Base-by-base conservation (phyloP, 2,329 filamentous ascomycete species). In the Fusarium sp. region DNA sequence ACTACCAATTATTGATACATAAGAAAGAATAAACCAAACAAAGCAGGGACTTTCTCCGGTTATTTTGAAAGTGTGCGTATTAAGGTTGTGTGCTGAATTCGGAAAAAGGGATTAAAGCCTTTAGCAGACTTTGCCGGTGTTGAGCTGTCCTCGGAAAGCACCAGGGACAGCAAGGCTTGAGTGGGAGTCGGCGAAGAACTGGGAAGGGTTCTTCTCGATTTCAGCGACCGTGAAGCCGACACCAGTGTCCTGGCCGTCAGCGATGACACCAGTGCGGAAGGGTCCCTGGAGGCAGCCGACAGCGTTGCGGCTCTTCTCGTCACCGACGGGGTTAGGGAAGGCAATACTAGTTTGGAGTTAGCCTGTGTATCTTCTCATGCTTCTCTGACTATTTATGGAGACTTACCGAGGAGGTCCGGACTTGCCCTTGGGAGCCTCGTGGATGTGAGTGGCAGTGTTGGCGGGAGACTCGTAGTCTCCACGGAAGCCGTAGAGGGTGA, bases 161-260 rank as follows among this genome's bases (percentile, higher is more conserved):
- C 86, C 86, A 30, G 84, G 80, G 10, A 84, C 76, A 34, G 82
- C 85, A 27, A 80, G 73, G 66, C 75, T 81, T 8, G 85, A 85
- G 77, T 88, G 86, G 3, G 83, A 79, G 71, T 88, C 86, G 40
- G 84, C 80, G 73, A 87, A 87, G 81, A 87, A 88, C 14, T 71
- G 79, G 8, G 69, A 64, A 1, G 86, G 85, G 72, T 87, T 82
- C 34, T 77, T 76, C 76, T 87, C 84, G 51, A 88, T 87, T 78
- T 85, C 77, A 41, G 72, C 72, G 42, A 88, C 81, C 21, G 79
- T 80, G 77, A 88, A 88, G 5, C 82, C 83, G 18, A 68, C 66
- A 25, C 78, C 79, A n/a, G 75, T 78, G 48, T 81, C 79, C 37
- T 77, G 74, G 13, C 76, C 68, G 18, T 72, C 62, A 16, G 61